Base-by-base conservation (phyloP, 768 basidiomycete genomes). In the Termitomyces sp. region DNA sequence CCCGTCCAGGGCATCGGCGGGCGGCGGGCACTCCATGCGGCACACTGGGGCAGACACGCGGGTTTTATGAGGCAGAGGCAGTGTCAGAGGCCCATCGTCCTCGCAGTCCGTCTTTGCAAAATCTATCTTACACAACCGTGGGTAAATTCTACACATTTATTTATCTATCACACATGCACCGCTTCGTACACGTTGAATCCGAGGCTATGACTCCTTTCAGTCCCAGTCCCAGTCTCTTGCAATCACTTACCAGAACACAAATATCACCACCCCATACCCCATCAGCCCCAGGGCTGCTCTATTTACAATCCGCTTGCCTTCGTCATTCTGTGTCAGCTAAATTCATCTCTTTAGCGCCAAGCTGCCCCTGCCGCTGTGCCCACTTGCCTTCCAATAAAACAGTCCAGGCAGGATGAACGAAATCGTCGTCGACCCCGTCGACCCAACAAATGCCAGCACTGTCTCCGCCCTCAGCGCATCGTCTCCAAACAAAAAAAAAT, bases 381-480 rank as follows among this genome's bases (percentile, higher is more conserved):
- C 66, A 25, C 36, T 34, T 66, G 89, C 91, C 88, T 92, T 89
- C 89, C 93, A 98, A 77, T 92, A 97, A 70, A 97, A 91, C 54
- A 95, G 75, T 2, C 94, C 95, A 0, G 95, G 96, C 40, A 97
- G 82, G 69, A 98, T 97, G 76, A 98, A 98, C 1, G 93, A 95
- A 61, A 98, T 94, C 20, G 95, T 96, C 31, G 96, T 97, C 14
- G 94, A 96, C 12, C 97, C 97, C 1, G 95, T 98, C 29, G 94
- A 89, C 1, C 97, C 97, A 42, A 99, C 96, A 70, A 99, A 97
- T 4, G 94, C 93, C 38, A 98, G 81, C 14, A 98, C 96, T 93
- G 69, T 31, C 43, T 40, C 53, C 40, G 42, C 11, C 42, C 58
- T 63, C 58, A 65, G 60, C 53, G 55, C 25, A 25, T 34, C 12